phyloP scores from a whole-genome alignment of 1,284 basidiomycete genomes.

The Microbotryum silenes-acaulis region DNA sequence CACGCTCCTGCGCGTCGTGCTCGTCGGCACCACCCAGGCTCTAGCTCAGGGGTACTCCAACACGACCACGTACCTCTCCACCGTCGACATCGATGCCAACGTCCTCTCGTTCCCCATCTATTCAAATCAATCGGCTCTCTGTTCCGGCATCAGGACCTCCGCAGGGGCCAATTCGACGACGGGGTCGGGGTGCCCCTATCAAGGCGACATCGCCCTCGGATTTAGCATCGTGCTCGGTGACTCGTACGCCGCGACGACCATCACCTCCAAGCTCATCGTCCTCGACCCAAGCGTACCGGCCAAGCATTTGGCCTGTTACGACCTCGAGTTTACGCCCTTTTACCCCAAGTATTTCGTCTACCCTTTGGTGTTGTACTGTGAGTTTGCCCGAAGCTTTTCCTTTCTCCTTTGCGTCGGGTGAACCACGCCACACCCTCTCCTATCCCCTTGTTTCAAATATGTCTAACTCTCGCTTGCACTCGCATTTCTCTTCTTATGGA shows the following conservation, averaged over 20 bases:
- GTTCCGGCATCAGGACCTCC: constrained; percentile 63
- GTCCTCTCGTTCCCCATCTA: constrained; percentile 68
- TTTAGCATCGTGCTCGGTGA: constrained; percentile 62
- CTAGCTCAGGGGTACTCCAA: constrained; percentile 31
- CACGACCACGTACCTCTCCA: constrained; percentile 30
- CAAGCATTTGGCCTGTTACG: constrained; percentile 70
- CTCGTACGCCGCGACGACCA: constrained; percentile 68
- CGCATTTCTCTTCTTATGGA: constrained; percentile 44
- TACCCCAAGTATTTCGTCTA: constrained; percentile 59
- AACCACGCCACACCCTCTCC: too few species aligned
- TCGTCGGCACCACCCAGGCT: constrained; percentile 20
- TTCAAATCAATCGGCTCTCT: constrained; percentile 63
- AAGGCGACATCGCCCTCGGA: constrained; percentile 57
- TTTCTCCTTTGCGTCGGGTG: background rate
- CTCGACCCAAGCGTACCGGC: constrained; percentile 64
- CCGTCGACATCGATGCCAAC: constrained; percentile 46
- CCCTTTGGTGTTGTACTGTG: constrained; percentile 60
- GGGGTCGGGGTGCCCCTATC: constrained; percentile 32
- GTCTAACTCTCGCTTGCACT: background rate
- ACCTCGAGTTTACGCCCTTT: constrained; percentile 71
- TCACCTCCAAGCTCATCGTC: constrained; percentile 73
- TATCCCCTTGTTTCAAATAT: background rate
- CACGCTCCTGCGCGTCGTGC: constrained; percentile 30
- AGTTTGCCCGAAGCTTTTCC: background rate
- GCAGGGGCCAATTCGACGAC: constrained; percentile 12